Evolutionary conservation across 441 rosid genomes (phyloP), one percentile per base, ranked within the genome.

Genomic region (Arabidopsis hybrid): DNA sequence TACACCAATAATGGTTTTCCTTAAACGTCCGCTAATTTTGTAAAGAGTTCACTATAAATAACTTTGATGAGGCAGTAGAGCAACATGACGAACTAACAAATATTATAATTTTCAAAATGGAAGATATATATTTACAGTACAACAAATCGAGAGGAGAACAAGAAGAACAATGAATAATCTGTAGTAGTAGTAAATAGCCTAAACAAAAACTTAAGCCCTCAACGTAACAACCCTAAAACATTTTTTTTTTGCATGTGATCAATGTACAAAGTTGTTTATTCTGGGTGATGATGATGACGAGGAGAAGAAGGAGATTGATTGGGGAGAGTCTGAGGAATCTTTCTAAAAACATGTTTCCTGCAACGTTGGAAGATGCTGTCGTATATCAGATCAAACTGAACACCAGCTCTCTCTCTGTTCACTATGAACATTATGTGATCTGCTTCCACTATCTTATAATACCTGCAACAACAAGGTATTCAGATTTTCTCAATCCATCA

Each of bases 341-440:
- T 95, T 72, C 87, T 81, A 75, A 84, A 84, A 8, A 83, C 89
- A 72, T 95, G 92, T 75, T 89, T 95, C 73, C 97, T 86, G 77
- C 99, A 95, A 57, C 97, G 94, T 71, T 91, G 87, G 43, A 95
- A 95, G 75, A 95, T 95, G 79, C 84, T 81, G 75, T 95, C 98
- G 34, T 95, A 95, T 55, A 95, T 82, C 7, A 91, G 74, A 81
- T 95, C 99, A 31, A 92, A 95, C 31, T 91, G 90, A 26, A 91
- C 88, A 62, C 99, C 97, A 2, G 98, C 98, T 83, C 99, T 91
- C 53, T 95, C 98, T 61, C 97, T 79, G 58, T 92, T 95, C 61
- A 95, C 79, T 18, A 95, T 86, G 84, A 92, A 95, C 65, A 85
- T 73, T 46, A 95, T 88, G 75, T 95, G 99, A 85, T 95, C 97